Evolutionary conservation across 495 filamentous ascomycete species (phyloP).

Genomic region (Aspergillus incahuasiensis): DNA sequence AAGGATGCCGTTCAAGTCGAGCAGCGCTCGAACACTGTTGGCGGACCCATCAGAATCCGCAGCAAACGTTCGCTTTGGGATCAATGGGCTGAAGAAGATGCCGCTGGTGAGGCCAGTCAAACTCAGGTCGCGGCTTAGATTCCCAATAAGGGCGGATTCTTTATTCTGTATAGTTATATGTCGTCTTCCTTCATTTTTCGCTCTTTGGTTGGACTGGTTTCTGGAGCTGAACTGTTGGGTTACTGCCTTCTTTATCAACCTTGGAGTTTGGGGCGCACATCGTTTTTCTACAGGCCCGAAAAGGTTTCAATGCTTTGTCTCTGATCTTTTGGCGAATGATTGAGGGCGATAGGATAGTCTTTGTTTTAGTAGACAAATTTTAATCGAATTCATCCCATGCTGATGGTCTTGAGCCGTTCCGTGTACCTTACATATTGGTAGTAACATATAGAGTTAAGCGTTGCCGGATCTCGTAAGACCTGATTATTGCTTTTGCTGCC

Average conservation of each 20-base stretch:
- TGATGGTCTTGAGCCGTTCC: too few relatives aligned
- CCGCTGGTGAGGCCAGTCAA: slow-evolving; percentile 50
- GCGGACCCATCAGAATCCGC: slow-evolving; percentile 71
- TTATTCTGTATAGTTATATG: slow-evolving; percentile 11
- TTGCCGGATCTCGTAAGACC: neutral
- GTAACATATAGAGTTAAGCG: too few relatives aligned
- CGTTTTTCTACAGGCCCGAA: slow-evolving; percentile 6
- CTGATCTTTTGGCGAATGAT: slow-evolving; percentile 10
- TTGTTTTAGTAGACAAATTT: slow-evolving; percentile 5
- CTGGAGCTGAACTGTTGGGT: slow-evolving; percentile 6
- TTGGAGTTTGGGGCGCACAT: slow-evolving; percentile 12
- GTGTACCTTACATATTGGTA: too few relatives aligned
- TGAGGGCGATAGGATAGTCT: slow-evolving; percentile 13
- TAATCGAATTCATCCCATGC: neutral
- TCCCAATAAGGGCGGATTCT: neutral
- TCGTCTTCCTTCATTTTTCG: neutral
- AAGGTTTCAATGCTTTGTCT: slow-evolving; percentile 18
- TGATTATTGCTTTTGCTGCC: neutral
- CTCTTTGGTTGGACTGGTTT: slow-evolving; percentile 1
- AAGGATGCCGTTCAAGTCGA: slow-evolving; percentile 99
- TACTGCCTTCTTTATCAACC: slow-evolving; percentile 14
- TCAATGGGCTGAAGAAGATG: slow-evolving; percentile 85
- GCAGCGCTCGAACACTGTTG: slow-evolving; percentile 68
- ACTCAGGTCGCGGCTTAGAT: slow-evolving; percentile 27
- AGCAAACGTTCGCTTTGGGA: slow-evolving; percentile 93